A percentile compares a stretch with the other conserved stretches of the same genome.
phyloP scores from a whole-genome alignment of 169 alveolate genomes.

The Eimeria acervulina region DNA sequence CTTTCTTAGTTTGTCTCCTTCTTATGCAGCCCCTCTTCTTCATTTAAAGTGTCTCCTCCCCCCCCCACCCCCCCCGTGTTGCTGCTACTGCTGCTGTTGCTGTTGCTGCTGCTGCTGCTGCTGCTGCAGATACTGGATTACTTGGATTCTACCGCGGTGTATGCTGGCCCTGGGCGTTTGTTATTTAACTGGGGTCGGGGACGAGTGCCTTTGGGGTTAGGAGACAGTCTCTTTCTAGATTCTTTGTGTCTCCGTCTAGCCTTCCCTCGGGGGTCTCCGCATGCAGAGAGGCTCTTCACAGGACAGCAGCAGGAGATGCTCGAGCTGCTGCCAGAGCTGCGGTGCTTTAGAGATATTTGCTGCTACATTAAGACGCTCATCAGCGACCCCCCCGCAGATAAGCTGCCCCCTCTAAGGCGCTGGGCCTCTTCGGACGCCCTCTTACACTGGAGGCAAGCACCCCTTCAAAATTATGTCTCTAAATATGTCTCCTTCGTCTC shows the following conservation, averaged over 20 bases:
- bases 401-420: slow-evolving; percentile 31
- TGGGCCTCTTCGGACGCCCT: slow-evolving; percentile 62
- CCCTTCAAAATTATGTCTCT: too few relatives aligned
- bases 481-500: background rate
- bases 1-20: too few relatives aligned
- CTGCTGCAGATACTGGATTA: slow-evolving; percentile 57
- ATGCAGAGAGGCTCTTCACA: background rate
- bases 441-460: slow-evolving; percentile 25
- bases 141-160: background rate
- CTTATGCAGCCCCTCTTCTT: too few relatives aligned
- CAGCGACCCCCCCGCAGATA: slow-evolving; percentile 64
- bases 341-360: slow-evolving; percentile 81
- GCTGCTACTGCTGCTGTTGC: background rate
- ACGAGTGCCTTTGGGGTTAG: slow-evolving; percentile 29
- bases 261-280: slow-evolving; percentile 36
- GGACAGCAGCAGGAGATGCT: slow-evolving; percentile 66
- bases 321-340: slow-evolving; percentile 85
- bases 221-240: slow-evolving; percentile 46
- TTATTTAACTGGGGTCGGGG: slow-evolving; percentile 31
- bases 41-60: too few relatives aligned
- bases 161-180: background rate
- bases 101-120: background rate
- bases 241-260: slow-evolving; percentile 17
- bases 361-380: slow-evolving; percentile 81
- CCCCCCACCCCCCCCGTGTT: too few relatives aligned